phyloP scores from a whole-genome alignment of 2,329 filamentous ascomycete genomes.

The Pyricularia sp. region DNA sequence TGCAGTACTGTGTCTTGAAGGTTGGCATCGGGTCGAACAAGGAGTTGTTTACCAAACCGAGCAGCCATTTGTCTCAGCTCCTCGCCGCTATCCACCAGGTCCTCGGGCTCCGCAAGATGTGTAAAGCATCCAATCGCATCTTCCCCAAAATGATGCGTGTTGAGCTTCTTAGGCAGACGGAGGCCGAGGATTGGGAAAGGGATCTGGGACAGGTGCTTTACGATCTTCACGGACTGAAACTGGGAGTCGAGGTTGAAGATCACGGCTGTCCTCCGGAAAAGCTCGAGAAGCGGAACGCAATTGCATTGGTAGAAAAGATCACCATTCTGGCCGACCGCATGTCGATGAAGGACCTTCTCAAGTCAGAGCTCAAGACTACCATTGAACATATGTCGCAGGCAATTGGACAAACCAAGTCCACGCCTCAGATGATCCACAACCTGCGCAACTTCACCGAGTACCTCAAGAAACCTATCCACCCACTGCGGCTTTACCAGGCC shows the following conservation, averaged over 20 bases:
- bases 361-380: constrained; percentile 79
- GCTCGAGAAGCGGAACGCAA: constrained; percentile 70
- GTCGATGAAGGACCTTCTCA: constrained; percentile 83
- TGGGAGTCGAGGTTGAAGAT: constrained; percentile 62
- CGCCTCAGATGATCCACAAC: constrained; percentile 78
- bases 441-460: constrained; percentile 72
- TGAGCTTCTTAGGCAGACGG: constrained; percentile 68
- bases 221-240: constrained; percentile 73
- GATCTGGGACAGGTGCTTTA: constrained; percentile 80
- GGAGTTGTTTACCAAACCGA: constrained; percentile 53
- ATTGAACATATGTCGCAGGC: constrained; percentile 91
- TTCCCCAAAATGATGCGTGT: constrained; percentile 85
- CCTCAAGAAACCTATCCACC: constrained; percentile 76
- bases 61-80: constrained; percentile 69
- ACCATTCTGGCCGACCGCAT: constrained; percentile 73
- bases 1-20: constrained; percentile 74
- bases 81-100: constrained; percentile 76
- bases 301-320: constrained; percentile 75
- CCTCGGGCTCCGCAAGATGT: constrained; percentile 74
- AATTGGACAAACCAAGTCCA: constrained; percentile 69
- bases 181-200: constrained; percentile 73
- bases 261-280: constrained; percentile 72
- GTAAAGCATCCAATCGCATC: constrained; percentile 74
- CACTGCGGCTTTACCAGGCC: constrained; percentile 69
- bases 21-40: constrained; percentile 61